phyloP scores from a whole-genome alignment of 192 early-diverging fungal genomes.

The Rhizophagus prolifer region DNA sequence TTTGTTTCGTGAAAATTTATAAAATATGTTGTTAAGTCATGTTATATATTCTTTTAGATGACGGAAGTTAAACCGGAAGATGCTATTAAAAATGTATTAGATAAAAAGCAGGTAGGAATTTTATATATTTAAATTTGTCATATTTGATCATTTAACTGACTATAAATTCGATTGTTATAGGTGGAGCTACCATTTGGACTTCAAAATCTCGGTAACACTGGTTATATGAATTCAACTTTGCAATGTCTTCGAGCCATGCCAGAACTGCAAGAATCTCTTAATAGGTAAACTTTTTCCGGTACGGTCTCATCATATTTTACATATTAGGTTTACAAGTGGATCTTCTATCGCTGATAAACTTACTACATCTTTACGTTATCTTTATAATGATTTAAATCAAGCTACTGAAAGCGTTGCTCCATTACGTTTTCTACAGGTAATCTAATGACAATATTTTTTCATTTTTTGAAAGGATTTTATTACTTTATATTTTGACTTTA shows the following conservation, averaged over 20 bases:
- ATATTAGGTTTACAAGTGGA: slow-evolving; percentile 48
- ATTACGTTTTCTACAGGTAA: slow-evolving; percentile 71
- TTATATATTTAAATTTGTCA: slow-evolving; percentile 41
- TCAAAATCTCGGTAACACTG: slow-evolving; percentile 90
- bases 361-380: slow-evolving; percentile 63
- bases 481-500: too few relatives aligned
- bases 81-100: slow-evolving; percentile 84
- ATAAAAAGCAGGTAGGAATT: slow-evolving; percentile 77
- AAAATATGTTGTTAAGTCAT: too few relatives aligned
- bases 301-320: too few relatives aligned
- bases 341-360: slow-evolving; percentile 53
- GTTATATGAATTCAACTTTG: slow-evolving; percentile 87
- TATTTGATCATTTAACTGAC: too few relatives aligned
- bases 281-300: slow-evolving; percentile 38
- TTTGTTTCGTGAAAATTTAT: too few relatives aligned
- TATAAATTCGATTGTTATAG: slow-evolving; percentile 38
- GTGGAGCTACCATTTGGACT: slow-evolving; percentile 89
- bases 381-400: slow-evolving; percentile 71
- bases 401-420: slow-evolving; percentile 77
- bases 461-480: background rate
- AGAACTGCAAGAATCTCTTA: slow-evolving; percentile 67
- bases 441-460: background rate
- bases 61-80: too few relatives aligned
- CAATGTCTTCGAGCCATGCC: slow-evolving; percentile 91
- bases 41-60: too few relatives aligned